phyloP scores from a whole-genome alignment of 257 asterid genomes.

The Jaltomata sinuosa region DNA sequence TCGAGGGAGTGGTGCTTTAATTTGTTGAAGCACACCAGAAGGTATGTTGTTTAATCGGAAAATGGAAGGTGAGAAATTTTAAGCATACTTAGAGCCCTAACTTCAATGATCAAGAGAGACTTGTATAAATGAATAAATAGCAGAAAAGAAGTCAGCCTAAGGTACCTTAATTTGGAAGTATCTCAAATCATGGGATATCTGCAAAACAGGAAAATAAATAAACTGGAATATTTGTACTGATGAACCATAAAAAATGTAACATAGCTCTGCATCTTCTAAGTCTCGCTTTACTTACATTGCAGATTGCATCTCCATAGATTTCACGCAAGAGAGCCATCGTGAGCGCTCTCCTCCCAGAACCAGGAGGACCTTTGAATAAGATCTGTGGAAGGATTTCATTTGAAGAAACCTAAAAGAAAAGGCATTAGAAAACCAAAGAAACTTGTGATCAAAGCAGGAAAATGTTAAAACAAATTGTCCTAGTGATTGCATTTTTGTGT shows the following conservation, averaged over 20 bases:
- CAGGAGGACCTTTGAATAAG: constrained; percentile 65
- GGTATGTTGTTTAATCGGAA: not conserved
- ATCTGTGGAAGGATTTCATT: constrained; percentile 49
- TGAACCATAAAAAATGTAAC: not conserved
- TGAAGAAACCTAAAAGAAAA: constrained; percentile 25
- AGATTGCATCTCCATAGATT: constrained; percentile 57
- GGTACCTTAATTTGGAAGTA: constrained; percentile 62
- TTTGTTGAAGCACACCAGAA: not conserved
- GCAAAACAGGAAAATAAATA: constrained; percentile 11
- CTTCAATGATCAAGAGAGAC: not conserved
- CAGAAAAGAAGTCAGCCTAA: not conserved
- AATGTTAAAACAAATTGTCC: not conserved
- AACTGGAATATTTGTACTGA: not conserved
- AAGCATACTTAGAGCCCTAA: not conserved
- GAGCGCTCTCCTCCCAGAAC: constrained; percentile 72
- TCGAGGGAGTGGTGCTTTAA: not conserved
- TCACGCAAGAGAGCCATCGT: constrained; percentile 62
- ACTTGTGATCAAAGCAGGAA: not conserved
- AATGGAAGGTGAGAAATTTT: not conserved
- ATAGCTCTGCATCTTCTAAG: not conserved
- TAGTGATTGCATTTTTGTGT: not conserved
- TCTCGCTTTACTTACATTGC: constrained; percentile 36
- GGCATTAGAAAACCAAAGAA: not conserved
- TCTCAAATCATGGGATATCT: constrained; percentile 67
- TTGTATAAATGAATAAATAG: not conserved